phyloP scores from a whole-genome alignment of 192 early-diverging fungal species.

The Backusella sp. region DNA sequence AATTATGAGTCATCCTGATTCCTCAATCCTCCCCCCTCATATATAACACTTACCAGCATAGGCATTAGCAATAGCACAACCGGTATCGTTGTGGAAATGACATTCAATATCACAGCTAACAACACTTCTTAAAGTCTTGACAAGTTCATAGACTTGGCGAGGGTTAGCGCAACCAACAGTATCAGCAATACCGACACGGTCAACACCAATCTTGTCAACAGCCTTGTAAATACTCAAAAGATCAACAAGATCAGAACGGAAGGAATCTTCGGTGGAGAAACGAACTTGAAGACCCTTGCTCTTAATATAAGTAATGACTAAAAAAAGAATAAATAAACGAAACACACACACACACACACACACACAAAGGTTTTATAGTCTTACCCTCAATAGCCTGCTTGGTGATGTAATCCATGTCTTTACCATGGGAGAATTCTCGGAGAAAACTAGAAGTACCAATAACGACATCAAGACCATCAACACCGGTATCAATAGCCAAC shows the following conservation, averaged over 20 bases:
- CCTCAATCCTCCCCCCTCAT: neutral
- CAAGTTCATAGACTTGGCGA: conserved; percentile 96
- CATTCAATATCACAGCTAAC: conserved; percentile 99
- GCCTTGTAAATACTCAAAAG: conserved; percentile 93
- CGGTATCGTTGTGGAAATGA: conserved; percentile 99
- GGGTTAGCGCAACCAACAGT: conserved; percentile 99
- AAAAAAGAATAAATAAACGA: neutral
- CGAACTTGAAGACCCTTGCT: conserved; percentile 94
- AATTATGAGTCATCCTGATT: neutral
- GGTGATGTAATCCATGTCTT: conserved; percentile 98
- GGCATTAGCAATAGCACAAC: conserved; percentile 97
- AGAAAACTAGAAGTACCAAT: conserved; percentile 97
- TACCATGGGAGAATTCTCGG: conserved; percentile 98
- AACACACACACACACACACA: neutral
- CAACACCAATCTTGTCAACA: conserved; percentile 97
- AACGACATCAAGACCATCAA: conserved; percentile 96
- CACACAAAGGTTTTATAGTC: neutral
- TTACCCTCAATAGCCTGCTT: conserved; percentile 82
- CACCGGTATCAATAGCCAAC: conserved; percentile 95
- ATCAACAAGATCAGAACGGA: conserved; percentile 96
- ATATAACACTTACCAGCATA: conserved; percentile 63
- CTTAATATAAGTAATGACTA: conserved; percentile 94
- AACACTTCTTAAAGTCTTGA: conserved; percentile 90
- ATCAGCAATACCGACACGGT: conserved; percentile 98
- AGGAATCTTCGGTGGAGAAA: conserved; percentile 98